These are phyloP conservation scores for Xanthoconium stramineum DNA, from an alignment of 768 basidiomycete species.

Conservation along the genomic window DNA sequence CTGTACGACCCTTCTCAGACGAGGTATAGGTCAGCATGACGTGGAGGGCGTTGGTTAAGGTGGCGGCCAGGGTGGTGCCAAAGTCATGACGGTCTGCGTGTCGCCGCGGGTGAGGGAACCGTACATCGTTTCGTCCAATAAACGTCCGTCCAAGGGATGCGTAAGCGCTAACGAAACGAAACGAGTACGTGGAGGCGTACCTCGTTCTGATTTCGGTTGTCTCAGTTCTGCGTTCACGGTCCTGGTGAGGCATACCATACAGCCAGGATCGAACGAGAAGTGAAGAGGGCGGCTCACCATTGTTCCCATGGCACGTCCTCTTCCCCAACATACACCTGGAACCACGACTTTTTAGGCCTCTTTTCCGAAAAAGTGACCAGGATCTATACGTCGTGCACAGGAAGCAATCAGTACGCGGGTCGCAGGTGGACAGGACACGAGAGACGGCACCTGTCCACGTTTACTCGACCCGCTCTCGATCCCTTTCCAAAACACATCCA, in stretches of 20 bases:
- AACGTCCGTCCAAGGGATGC: not conserved
- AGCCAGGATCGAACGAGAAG: not conserved
- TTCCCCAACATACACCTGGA: slow-evolving; percentile 64
- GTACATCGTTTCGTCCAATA: not conserved
- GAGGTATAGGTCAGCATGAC: slow-evolving; percentile 77
- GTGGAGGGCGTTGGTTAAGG: slow-evolving; percentile 62
- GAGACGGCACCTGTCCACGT: slow-evolving; percentile 57
- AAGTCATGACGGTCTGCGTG: slow-evolving; percentile 47
- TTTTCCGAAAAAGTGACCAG: slow-evolving; percentile 75
- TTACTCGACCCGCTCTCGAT: slow-evolving; percentile 62
- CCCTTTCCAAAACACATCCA: slow-evolving; percentile 74
- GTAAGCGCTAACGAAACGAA: not conserved
- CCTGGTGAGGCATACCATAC: slow-evolving; percentile 39
- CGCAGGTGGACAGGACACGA: not conserved
- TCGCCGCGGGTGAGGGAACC: too few relatives aligned
- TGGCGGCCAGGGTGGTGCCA: slow-evolving; percentile 53
- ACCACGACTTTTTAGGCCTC: slow-evolving; percentile 76
- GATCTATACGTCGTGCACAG: slow-evolving; percentile 37
- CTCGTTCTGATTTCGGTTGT: slow-evolving; percentile 65
- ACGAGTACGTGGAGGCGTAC: slow-evolving; percentile 29
- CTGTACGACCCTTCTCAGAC: slow-evolving; percentile 69
- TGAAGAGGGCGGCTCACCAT: slow-evolving; percentile 47
- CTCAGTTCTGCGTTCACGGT: slow-evolving; percentile 75
- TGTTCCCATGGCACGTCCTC: slow-evolving; percentile 88
- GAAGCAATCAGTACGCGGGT: slow-evolving; percentile 19